A percentile compares a stretch with the other conserved stretches of the same genome.
These are phyloP conservation scores for Cenococcum geophilum DNA, from an alignment of 495 filamentous ascomycete species.

Conservation along the genomic window DNA sequence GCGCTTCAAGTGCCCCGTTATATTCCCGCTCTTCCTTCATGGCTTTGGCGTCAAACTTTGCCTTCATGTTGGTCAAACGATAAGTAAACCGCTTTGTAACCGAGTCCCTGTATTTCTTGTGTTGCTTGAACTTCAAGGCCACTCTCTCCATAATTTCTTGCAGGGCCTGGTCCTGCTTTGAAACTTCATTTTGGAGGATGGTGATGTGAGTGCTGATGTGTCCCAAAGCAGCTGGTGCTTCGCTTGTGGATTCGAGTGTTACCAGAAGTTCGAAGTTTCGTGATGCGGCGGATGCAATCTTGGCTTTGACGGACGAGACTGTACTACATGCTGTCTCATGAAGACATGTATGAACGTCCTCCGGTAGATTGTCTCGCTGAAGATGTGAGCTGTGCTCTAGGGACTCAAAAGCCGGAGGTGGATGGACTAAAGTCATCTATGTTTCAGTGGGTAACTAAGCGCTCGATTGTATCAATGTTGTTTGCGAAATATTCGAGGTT, in stretches of 20 bases:
- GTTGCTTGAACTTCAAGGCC: not conserved
- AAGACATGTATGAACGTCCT: no score
- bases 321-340: no score
- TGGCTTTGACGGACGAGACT: not conserved
- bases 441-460: no score
- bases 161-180: not conserved
- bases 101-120: not conserved
- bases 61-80: not conserved
- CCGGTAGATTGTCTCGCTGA: no score
- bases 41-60: not conserved
- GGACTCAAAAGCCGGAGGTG: no score
- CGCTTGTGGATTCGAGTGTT: not conserved
- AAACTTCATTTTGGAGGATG: not conserved
- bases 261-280: not conserved
- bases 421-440: no score
- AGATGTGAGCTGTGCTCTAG: no score
- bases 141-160: not conserved
- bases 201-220: conserved; percentile 1
- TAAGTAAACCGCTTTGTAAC: not conserved
- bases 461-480: no score
- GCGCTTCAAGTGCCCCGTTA: not conserved
- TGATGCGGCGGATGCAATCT: not conserved
- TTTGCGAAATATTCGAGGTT: no score
- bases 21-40: not conserved
- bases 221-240: not conserved